Evolutionary conservation across 116 monocot genomes (phyloP), one percentile per base, ranked within the genome.

Genomic region (Dioscorea cayenensis): DNA sequence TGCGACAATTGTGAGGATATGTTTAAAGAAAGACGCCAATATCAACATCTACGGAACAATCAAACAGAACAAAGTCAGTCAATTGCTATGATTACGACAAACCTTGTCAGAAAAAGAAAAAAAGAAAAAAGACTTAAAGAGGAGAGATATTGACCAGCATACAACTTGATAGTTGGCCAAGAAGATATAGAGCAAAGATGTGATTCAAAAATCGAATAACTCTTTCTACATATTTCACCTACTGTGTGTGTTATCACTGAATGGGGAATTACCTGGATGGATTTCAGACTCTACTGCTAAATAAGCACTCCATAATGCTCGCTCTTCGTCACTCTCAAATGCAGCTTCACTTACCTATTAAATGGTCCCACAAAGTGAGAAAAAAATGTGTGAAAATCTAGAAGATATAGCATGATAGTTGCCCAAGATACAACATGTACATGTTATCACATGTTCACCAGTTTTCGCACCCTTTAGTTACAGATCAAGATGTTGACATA

Each of bases 311-410:
- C 96, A 96, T 65, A 96, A 68, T 63, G 64, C 88, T 79, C 32
- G 70, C 79, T 96, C 96, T 82, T 92, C 87, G 48, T 81, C 60
- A 43, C 78, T 81, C 69, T 92, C 82, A 69, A 96, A 96, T 48
- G 75, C 83, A 76, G 66, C 71, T 74, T 82, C 84, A 81, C 59
- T 71, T 35, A 96, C 92, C 96, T n/a, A n/a, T n/a, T n/a, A n/a
- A n/a, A n/a, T n/a, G n/a, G n/a, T n/a, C n/a, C n/a, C n/a, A n/a
- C n/a, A n/a, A n/a, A n/a, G n/a, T n/a, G n/a, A n/a, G n/a, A n/a
- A n/a, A n/a, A n/a, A n/a, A n/a, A n/a, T n/a, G n/a, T n/a, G n/a
- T n/a, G n/a, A n/a, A n/a, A n/a, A n/a, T n/a, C n/a, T n/a, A n/a
- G n/a, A n/a, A n/a, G n/a, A n/a, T n/a, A n/a, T 62, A 62, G 63